Evolutionary conservation across 2,329 filamentous ascomycete genomes (phyloP).

Genomic region (Cryphonectria carpinicola): DNA sequence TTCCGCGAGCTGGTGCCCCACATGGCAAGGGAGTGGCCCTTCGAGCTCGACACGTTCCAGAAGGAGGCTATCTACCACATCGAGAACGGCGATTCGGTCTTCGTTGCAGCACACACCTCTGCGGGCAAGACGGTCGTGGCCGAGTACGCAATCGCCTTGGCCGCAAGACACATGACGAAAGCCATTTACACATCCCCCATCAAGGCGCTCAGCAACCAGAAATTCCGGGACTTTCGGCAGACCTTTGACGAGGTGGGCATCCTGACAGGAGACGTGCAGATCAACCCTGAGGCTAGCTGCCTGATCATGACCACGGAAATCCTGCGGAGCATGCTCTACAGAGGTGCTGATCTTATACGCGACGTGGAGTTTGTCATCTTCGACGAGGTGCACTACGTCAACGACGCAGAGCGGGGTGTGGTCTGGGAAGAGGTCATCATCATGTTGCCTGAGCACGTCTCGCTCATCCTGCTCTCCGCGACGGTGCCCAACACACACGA

Average conservation of each 20-base stretch:
- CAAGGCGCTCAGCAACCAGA: conserved; percentile 97
- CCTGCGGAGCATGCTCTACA: conserved; percentile 95
- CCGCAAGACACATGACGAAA: conserved; percentile 99
- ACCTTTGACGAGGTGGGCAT: conserved; percentile 96
- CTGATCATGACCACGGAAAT: conserved; percentile 99
- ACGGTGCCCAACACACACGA: conserved; percentile 98
- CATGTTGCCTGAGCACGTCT: conserved; percentile 97
- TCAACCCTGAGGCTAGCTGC: conserved; percentile 95
- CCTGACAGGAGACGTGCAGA: conserved; percentile 95
- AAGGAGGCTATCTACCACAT: conserved; percentile 98
- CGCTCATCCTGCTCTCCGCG: conserved; percentile 90
- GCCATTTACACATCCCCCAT: conserved; percentile 99
- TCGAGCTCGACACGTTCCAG: conserved; percentile 96
- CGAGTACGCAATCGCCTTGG: conserved; percentile 95
- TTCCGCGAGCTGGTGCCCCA: conserved; percentile 92
- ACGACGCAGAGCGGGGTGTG: conserved; percentile 91
- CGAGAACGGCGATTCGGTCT: conserved; percentile 94
- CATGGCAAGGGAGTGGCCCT: conserved; percentile 95
- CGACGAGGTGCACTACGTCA: conserved; percentile 98
- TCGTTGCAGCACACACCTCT: conserved; percentile 96
- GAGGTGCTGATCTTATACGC: conserved; percentile 91
- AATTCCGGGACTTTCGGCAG: conserved; percentile 91
- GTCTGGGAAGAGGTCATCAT: conserved; percentile 99
- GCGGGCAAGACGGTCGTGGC: conserved; percentile 98
- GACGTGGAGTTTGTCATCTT: conserved; percentile 99